phyloP scores from a whole-genome alignment of 192 early-diverging fungal genomes.

The Coemansia sp. region DNA sequence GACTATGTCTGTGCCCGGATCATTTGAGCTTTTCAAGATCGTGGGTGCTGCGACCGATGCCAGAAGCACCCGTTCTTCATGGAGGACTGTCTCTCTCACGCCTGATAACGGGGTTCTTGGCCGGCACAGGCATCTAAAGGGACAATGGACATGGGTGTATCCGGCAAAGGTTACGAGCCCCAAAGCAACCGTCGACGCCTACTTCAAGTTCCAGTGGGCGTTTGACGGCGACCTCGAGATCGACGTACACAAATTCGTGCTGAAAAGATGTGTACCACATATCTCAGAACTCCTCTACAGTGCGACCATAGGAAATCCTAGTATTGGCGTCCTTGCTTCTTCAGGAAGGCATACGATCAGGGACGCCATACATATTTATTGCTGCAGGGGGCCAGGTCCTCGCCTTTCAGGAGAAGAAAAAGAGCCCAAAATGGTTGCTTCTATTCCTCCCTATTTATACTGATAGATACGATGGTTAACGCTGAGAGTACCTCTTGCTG shows the following conservation, averaged over 20 bases:
- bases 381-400: too few relatives aligned
- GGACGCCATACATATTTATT: too few relatives aligned
- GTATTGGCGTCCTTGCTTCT: too few relatives aligned
- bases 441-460: too few relatives aligned
- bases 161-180: background rate
- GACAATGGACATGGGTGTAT: constrained; percentile 6
- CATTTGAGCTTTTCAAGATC: background rate
- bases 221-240: background rate
- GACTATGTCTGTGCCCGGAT: too few relatives aligned
- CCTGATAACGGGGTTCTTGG: background rate
- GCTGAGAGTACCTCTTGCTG: too few relatives aligned
- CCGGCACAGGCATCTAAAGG: background rate
- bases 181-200: too few relatives aligned
- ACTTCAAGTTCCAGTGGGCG: constrained; percentile 8
- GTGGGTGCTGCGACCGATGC: background rate
- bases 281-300: background rate
- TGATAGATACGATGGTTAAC: too few relatives aligned
- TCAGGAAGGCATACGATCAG: too few relatives aligned
- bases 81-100: background rate
- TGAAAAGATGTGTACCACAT: background rate
- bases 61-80: background rate
- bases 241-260: background rate
- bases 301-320: background rate
- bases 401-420: too few relatives aligned
- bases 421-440: too few relatives aligned